Percentiles rank a stretch among this genome's conserved stretches.
These are phyloP conservation scores for Asterionellopsis glacialis DNA, from an alignment of 108 stramenopile genomes.

Conservation along the genomic window DNA sequence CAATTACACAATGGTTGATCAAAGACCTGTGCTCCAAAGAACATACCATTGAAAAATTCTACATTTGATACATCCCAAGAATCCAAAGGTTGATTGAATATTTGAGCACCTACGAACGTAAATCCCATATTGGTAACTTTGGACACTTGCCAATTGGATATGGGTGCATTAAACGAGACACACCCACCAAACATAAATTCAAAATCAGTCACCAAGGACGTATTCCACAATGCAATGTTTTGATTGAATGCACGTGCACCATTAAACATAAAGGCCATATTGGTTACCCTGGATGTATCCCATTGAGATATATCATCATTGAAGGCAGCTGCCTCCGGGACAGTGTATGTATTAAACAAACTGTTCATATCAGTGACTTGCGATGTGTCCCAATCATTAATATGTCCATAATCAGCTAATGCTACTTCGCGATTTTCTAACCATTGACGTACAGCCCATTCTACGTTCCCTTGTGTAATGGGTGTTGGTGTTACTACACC, in stretches of 20 bases:
- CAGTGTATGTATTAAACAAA: neutral
- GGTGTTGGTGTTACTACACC: neutral
- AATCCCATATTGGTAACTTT: conserved; percentile 14
- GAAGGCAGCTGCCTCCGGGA: neutral
- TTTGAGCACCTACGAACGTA: neutral
- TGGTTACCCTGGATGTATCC: conserved; percentile 12
- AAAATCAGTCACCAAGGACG: too few relatives aligned
- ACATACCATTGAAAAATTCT: conserved; percentile 26
- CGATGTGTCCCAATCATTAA: conserved; percentile 9
- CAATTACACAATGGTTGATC: conserved; percentile 19
- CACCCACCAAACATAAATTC: neutral
- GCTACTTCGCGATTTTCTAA: neutral
- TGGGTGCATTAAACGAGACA: conserved; percentile 17
- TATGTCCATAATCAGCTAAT: neutral
- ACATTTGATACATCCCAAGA: conserved; percentile 32
- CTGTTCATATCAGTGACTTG: conserved; percentile 10
- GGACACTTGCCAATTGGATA: conserved; percentile 26
- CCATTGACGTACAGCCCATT: neutral
- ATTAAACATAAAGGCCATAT: conserved; percentile 2
- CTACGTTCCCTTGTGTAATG: neutral
- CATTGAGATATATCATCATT: conserved; percentile 14
- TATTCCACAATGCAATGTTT: neutral
- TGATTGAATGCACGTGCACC: neutral
- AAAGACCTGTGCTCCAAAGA: conserved; percentile 15
- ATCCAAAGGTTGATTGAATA: conserved; percentile 21